These are phyloP conservation scores for Populus trichocarpa DNA, from an alignment of 441 rosid genomes.

Conservation along the genomic window DNA sequence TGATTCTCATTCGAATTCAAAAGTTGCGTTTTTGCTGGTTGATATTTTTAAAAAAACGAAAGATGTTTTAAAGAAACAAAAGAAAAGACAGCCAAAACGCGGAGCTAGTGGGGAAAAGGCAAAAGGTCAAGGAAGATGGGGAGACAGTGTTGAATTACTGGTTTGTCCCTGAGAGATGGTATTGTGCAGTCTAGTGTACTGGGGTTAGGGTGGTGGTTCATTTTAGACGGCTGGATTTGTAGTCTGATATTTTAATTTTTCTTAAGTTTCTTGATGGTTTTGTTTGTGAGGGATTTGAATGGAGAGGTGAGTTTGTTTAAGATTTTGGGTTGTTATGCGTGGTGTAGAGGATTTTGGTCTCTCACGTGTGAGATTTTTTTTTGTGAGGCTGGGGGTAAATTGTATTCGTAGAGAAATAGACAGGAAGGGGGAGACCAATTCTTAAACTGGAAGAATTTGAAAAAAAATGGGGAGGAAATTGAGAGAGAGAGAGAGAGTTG, in stretches of 20 bases:
- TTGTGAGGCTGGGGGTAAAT: too few species aligned
- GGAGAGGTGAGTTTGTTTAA: not conserved
- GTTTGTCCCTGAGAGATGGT: constrained; percentile 1
- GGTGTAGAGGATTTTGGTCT: not conserved
- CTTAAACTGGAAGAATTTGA: too few species aligned
- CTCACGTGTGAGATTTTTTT: not conserved
- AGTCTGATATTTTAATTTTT: not conserved
- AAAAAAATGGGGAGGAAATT: too few species aligned
- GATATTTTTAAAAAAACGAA: not conserved
- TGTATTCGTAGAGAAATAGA: not conserved
- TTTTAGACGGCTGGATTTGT: not conserved
- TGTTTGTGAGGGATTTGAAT: not conserved
- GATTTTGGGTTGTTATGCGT: not conserved
- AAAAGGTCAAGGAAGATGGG: not conserved
- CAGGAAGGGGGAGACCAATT: too few species aligned
- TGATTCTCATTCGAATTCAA: not conserved
- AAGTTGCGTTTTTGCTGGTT: not conserved
- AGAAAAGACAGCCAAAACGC: not conserved
- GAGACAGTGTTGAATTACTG: not conserved
- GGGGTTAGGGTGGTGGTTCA: not conserved
- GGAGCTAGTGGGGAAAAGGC: constrained; percentile 18
- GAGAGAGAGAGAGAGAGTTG: too few species aligned
- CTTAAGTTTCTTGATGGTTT: not conserved
- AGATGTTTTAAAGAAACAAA: not conserved
- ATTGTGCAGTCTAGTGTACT: not conserved